phyloP scores from a whole-genome alignment of 768 basidiomycete genomes.

The Cystobasidium ongulense region DNA sequence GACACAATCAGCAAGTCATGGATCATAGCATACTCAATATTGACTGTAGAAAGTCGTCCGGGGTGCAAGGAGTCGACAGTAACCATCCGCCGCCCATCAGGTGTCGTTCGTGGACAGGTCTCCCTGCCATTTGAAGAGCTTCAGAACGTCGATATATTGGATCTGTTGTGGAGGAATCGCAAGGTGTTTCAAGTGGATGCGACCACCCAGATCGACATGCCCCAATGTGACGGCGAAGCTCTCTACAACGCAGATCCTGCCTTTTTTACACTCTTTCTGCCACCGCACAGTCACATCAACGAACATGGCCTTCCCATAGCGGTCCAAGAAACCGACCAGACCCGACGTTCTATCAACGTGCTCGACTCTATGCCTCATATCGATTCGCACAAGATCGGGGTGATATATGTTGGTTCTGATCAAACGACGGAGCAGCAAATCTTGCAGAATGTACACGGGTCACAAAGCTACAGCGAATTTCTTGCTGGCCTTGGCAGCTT shows the following conservation, averaged over 20 bases:
- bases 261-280: conserved; percentile 67
- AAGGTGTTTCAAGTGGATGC: neutral
- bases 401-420: conserved; percentile 89
- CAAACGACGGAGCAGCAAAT: conserved; percentile 79
- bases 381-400: conserved; percentile 92
- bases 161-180: conserved; percentile 4
- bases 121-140: conserved; percentile 63
- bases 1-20: conserved; percentile 49
- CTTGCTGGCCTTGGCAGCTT: conserved; percentile 79
- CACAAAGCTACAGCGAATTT: conserved; percentile 88
- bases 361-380: conserved; percentile 86
- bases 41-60: conserved; percentile 68
- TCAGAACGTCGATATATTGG: conserved; percentile 26
- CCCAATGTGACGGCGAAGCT: neutral
- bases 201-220: conserved; percentile 29
- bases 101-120: conserved; percentile 60
- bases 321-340: conserved; percentile 52
- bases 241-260: conserved; percentile 19
- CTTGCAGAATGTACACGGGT: conserved; percentile 79
- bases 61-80: conserved; percentile 83
- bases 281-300: conserved; percentile 56
- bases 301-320: conserved; percentile 50
- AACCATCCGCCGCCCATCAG: conserved; percentile 73
- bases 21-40: conserved; percentile 72
- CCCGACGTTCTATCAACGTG: conserved; percentile 57